These are phyloP conservation scores for Boletus barrowsii DNA, from an alignment of 768 basidiomycete species.

Conservation along the genomic window DNA sequence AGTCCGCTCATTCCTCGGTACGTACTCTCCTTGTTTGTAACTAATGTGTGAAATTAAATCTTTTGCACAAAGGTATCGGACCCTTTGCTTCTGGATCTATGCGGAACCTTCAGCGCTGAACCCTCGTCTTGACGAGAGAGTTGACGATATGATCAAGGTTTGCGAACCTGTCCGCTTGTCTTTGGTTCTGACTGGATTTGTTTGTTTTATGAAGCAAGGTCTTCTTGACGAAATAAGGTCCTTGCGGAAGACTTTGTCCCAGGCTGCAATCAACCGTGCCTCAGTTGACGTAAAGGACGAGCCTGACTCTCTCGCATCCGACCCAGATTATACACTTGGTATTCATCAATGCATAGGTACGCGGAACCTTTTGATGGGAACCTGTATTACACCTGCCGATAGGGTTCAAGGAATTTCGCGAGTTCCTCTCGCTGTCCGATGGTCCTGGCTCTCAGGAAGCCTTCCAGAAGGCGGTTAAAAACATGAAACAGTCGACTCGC, in stretches of 20 bases:
- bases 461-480: constrained; percentile 59
- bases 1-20: constrained; percentile 50
- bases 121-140: constrained; percentile 69
- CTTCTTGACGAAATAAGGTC: constrained; percentile 74
- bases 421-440: constrained; percentile 51
- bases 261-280: neutral
- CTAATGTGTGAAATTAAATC: neutral
- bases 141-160: constrained; percentile 90
- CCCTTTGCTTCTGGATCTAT: constrained; percentile 90
- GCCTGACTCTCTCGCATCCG: neutral
- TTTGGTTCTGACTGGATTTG: constrained; percentile 1
- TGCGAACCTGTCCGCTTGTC: neutral
- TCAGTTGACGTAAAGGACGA: neutral
- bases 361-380: constrained; percentile 4
- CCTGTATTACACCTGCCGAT: constrained; percentile 8
- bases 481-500: constrained; percentile 83
- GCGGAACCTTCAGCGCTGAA: constrained; percentile 63
- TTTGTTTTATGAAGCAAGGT: constrained; percentile 51
- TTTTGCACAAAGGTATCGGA: constrained; percentile 59
- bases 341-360: constrained; percentile 94
- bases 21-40: neutral
- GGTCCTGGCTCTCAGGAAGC: constrained; percentile 36
- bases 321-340: constrained; percentile 67
- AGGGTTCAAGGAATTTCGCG: constrained; percentile 93
- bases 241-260: constrained; percentile 35